These are phyloP conservation scores for Ganoderma sp. DNA, from an alignment of 1,284 basidiomycete genomes.

Conservation along the genomic window DNA sequence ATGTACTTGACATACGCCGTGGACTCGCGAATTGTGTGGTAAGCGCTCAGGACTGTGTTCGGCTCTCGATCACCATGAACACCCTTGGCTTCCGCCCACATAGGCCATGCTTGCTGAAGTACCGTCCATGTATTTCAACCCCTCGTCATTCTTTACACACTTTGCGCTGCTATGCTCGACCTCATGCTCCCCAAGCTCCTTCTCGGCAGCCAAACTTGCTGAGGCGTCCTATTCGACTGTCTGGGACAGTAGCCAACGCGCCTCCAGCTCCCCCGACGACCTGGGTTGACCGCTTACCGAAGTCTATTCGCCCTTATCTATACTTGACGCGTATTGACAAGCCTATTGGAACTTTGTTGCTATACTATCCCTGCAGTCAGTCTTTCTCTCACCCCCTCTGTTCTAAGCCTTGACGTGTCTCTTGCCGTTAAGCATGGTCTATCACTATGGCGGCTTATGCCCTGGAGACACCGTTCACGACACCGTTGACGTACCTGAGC, in stretches of 20 bases:
- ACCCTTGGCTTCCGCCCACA: slow-evolving; percentile 18
- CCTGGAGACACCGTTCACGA: slow-evolving; percentile 64
- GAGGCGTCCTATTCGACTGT: slow-evolving; percentile 12
- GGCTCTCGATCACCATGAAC: slow-evolving; percentile 19
- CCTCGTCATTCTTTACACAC: slow-evolving; percentile 9
- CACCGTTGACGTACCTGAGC: slow-evolving; percentile 75
- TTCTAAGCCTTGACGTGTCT: background rate
- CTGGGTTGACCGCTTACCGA: slow-evolving; percentile 75
- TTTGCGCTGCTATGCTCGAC: slow-evolving; percentile 16
- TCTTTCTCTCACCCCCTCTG: slow-evolving; percentile 25
- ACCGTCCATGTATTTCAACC: background rate
- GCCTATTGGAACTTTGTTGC: slow-evolving; percentile 90
- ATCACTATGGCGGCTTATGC: slow-evolving; percentile 94
- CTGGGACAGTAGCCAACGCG: slow-evolving; percentile 26
- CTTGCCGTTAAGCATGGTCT: slow-evolving; percentile 77
- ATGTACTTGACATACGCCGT: background rate
- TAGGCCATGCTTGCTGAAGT: background rate
- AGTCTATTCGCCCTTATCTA: slow-evolving; percentile 75
- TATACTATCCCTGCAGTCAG: slow-evolving; percentile 94
- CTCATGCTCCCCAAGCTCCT: background rate
- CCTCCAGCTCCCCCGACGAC: slow-evolving; percentile 41
- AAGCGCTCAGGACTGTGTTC: slow-evolving; percentile 8
- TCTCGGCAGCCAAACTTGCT: slow-evolving; percentile 13
- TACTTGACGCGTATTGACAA: slow-evolving; percentile 92
- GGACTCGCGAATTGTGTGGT: background rate